These are phyloP conservation scores for Aspergillus candidus DNA, from an alignment of 2,329 filamentous ascomycete species.

Conservation along the genomic window DNA sequence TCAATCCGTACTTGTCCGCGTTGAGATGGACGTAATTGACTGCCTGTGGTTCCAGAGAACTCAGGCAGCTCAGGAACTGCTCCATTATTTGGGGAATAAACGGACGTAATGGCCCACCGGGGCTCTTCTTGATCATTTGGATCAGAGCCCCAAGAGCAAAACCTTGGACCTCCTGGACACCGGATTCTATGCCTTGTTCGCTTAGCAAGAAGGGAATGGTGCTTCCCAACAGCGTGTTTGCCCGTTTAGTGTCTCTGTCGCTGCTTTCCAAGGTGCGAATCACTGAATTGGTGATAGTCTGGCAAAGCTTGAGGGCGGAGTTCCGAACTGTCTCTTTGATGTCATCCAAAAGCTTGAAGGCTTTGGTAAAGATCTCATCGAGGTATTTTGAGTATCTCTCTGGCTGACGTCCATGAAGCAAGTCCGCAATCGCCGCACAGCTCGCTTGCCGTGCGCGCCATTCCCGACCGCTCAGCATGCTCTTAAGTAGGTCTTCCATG, in stretches of 20 bases:
- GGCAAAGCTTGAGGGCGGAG: slow-evolving; percentile 75
- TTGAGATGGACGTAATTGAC: slow-evolving; percentile 93
- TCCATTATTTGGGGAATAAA: slow-evolving; percentile 79
- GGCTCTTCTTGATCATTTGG: slow-evolving; percentile 81
- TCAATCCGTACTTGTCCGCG: slow-evolving; percentile 74
- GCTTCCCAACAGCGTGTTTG: slow-evolving; percentile 73
- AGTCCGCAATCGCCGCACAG: slow-evolving; percentile 80
- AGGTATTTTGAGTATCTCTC: slow-evolving; percentile 78
- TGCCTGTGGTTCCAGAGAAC: slow-evolving; percentile 78
- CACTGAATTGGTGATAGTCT: slow-evolving; percentile 75
- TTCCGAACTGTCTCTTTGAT: slow-evolving; percentile 85
- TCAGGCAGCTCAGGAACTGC: slow-evolving; percentile 73
- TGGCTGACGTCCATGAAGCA: slow-evolving; percentile 74
- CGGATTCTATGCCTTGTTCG: slow-evolving; percentile 80
- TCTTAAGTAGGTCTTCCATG: slow-evolving; percentile 77
- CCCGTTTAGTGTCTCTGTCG: slow-evolving; percentile 56
- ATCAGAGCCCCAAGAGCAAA: slow-evolving; percentile 80
- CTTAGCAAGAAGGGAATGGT: slow-evolving; percentile 88
- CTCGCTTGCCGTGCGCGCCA: slow-evolving; percentile 92
- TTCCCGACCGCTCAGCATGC: slow-evolving; percentile 73
- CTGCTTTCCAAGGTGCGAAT: slow-evolving; percentile 80
- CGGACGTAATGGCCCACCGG: slow-evolving; percentile 66
- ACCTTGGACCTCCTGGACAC: slow-evolving; percentile 76
- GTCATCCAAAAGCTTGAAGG: slow-evolving; percentile 89
- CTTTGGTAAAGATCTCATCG: slow-evolving; percentile 73